Evolutionary conservation across 2,329 filamentous ascomycete species (phyloP), one percentile per base, ranked within the genome.

Genomic region (Botrytis cinerea): DNA sequence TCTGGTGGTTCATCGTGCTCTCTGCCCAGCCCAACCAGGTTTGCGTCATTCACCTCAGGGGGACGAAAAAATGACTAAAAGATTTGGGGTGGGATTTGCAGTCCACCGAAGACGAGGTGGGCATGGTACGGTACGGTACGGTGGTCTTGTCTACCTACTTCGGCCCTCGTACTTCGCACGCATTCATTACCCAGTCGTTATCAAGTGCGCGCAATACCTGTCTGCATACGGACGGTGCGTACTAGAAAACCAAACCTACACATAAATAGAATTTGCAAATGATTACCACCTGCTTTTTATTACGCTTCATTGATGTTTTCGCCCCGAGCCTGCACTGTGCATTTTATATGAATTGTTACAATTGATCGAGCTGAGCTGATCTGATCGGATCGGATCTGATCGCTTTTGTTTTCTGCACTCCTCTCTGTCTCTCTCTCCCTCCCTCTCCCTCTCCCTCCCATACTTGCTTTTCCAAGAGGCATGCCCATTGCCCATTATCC

Each of bases 1-100:
- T 10, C 46, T n/a, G 2, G 16, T 38, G 38, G 1, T 32, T 4
- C 14, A 35, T 20, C 28, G 25, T 20, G 18, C 51, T 16, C 5
- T n/a, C 12, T 25, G 6, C n/a, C 9, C n/a, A 38, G 10, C 32
- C 57, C 20, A 61, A 16, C 59, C 32, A 40, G 2, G n/a, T 69
- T 57, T 69, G 66, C 66, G 66, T 69, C 66, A 69, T 69, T 45
- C 61, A 28, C 61, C 61, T 63, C 61, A 43, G 35, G 51, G 32
- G 66, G 35, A 38, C 22, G 38, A 68, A 68, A 57, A 54, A 43
- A 22, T 9, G 38, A 38, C 59, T 18, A 25, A 35, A 38, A 35
- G 40, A 6, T 63, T 28, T 18, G 60, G 60, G 16, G 48, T 28
- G 48, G 48, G 25, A 54, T 54, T 54, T 54, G 7, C 51, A 28